Conservation (phyloP, 2,329 filamentous ascomycete genomes). For the Cladophialophora bantiana region DNA sequence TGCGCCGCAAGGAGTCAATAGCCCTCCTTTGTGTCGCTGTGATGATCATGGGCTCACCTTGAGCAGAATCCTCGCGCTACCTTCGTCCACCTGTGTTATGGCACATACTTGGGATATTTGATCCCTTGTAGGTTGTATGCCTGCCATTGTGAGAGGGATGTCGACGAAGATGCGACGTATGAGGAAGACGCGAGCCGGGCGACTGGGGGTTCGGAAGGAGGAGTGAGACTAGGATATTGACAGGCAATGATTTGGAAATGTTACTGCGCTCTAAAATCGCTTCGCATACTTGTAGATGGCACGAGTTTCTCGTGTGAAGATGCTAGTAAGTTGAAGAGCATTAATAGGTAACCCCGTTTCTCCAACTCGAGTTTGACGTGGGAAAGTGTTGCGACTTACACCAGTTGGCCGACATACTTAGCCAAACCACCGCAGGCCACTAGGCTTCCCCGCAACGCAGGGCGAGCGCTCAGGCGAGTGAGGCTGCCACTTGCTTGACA, state of each 20-base stretch:
- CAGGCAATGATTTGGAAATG: neutral
- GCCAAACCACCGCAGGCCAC: no score
- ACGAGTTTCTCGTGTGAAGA: neutral
- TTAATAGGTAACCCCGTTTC: neutral
- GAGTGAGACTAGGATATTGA: neutral
- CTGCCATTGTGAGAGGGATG: constrained; percentile 24
- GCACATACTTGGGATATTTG: constrained; percentile 30
- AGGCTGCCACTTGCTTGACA: neutral
- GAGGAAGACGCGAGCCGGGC: neutral
- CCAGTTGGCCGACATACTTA: no score
- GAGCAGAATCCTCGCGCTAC: constrained; percentile 29
- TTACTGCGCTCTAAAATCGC: neutral
- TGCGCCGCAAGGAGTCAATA: constrained; percentile 32
- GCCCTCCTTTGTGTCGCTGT: neutral
- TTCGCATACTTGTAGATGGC: neutral
- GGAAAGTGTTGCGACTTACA: neutral
- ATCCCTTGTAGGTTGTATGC: constrained; percentile 25
- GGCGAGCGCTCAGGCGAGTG: no score
- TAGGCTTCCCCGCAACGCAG: no score
- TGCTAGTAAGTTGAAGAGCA: neutral
- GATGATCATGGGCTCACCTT: constrained; percentile 19
- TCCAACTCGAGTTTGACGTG: neutral
- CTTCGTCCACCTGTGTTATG: constrained; percentile 29
- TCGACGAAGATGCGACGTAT: neutral
- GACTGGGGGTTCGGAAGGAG: neutral